Base-by-base conservation (phyloP, 441 rosid genomes). In the Corymbia citriodora region DNA sequence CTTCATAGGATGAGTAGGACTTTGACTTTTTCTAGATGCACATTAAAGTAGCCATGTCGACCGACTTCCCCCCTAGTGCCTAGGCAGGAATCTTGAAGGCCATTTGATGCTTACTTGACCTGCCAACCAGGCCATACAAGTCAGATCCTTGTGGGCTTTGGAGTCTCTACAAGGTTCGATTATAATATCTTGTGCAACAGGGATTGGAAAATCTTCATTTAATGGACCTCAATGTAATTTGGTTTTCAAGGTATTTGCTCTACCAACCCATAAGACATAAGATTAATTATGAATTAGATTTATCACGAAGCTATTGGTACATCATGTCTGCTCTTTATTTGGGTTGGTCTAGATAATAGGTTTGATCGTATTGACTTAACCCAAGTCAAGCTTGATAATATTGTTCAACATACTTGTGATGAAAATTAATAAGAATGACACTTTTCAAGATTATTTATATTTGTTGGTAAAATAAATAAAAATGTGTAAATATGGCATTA, bases 401-500 rank as follows among this genome's bases (percentile, higher is more conserved):
- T 59, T 40, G 45, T 40, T 6, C 45, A 40, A 40, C 45, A 40
- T 40, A 40, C 45, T 5, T 5, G 25, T 59, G n/a, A 59, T 0
- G 14, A 10, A 50, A 50, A 50, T 10, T 50, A 50, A 50, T 1
- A 50, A 14, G 3, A 25, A 10, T 59, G n/a, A 10, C 1, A 10
- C 25, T 59, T 59, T 59, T 13, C 25, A 25, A 59, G n/a, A 25
- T 59, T 59, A 4, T 59, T 25, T 1, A 59, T 25, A 59, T 57
- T 9, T 27, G 0, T 57, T 57, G 14, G 23, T 23, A 57, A 23
- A 57, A 57, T 57, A 57, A 57, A 57, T 57, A 23, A 40, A 59
- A 59, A 59, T 33, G 2, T 0, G n/a, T 59, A 23, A 23, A 59
- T 10, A 6, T 59, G n/a, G 25, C 25, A 25, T 0, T 0, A 10